A percentile compares a stretch with the other conserved stretches of the same genome.
Conservation (phyloP, 2,329 filamentous ascomycete genomes). For the Beauveria caledonica region DNA sequence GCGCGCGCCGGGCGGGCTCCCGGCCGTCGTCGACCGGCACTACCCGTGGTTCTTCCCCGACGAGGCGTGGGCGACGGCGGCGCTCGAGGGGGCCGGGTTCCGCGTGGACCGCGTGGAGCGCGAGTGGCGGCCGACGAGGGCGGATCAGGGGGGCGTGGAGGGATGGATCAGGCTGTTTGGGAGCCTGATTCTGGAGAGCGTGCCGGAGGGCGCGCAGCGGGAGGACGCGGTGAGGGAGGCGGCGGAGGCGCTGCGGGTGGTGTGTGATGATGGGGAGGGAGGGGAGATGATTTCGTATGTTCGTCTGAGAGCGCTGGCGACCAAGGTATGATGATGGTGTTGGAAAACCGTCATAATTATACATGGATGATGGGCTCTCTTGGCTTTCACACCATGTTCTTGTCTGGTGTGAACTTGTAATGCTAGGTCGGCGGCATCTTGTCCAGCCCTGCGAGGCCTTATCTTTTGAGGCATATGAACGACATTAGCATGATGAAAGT, state of each 20-base stretch:
- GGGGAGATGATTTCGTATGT: constrained; percentile 49
- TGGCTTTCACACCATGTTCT: too few relatives aligned
- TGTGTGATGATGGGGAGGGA: constrained; percentile 48
- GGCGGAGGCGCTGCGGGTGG: constrained; percentile 43
- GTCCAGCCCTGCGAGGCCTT: too few relatives aligned
- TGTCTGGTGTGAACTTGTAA: too few relatives aligned
- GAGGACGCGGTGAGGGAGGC: constrained; percentile 48
- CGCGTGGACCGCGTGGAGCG: constrained; percentile 46
- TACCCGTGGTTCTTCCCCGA: constrained; percentile 69
- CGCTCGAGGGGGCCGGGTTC: constrained; percentile 38
- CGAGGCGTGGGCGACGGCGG: constrained; percentile 46
- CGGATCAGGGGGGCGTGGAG: constrained; percentile 50
- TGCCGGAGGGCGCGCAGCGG: constrained; percentile 36
- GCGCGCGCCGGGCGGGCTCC: constrained; percentile 35
- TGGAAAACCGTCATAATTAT: too few relatives aligned
- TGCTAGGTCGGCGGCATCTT: too few relatives aligned
- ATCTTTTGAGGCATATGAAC: too few relatives aligned
- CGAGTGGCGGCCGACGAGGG: constrained; percentile 56
- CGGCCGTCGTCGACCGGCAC: constrained; percentile 33
- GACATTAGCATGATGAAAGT: too few relatives aligned
- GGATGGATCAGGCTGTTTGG: constrained; percentile 62
- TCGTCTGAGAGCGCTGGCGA: constrained; percentile 40
- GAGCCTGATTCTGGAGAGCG: constrained; percentile 45
- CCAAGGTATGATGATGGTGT: constrained; percentile 21
- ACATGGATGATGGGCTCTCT: too few relatives aligned